These are phyloP conservation scores for Zasmidium angulare DNA, from an alignment of 2,329 filamentous ascomycete genomes.

Conservation along the genomic window DNA sequence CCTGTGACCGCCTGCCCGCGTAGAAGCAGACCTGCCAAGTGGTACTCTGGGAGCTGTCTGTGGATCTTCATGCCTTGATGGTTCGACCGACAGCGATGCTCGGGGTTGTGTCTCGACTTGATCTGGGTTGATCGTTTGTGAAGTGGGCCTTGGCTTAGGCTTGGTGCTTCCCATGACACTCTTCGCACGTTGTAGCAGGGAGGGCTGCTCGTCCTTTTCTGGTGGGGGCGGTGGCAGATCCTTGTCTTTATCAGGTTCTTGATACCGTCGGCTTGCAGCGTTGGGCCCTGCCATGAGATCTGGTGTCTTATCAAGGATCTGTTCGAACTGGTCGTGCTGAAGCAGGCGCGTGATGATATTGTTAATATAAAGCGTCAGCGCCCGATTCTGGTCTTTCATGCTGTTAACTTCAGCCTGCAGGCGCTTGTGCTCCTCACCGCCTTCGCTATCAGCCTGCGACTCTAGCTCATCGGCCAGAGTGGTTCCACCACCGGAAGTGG, in stretches of 20 bases:
- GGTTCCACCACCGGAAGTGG: conserved; percentile 42
- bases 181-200: conserved; percentile 59
- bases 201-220: conserved; percentile 53
- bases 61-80: conserved; percentile 54
- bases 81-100: conserved; percentile 30
- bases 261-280: conserved; percentile 16
- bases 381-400: conserved; percentile 93
- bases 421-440: conserved; percentile 60
- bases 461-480: conserved; percentile 88
- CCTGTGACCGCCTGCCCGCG: conserved; percentile 40
- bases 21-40: conserved; percentile 57
- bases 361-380: conserved; percentile 95
- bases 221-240: conserved; percentile 76
- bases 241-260: conserved; percentile 62
- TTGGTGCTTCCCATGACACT: conserved; percentile 53
- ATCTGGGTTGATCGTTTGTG: conserved; percentile 26
- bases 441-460: conserved; percentile 57
- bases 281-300: conserved; percentile 54
- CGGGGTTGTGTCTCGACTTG: conserved; percentile 5
- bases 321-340: conserved; percentile 91
- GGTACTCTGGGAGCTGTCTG: conserved; percentile 75
- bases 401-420: conserved; percentile 77
- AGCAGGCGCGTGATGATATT: conserved; percentile 96
- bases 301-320: conserved; percentile 80
- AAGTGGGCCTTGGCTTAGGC: conserved; percentile 32